Conservation (phyloP, 2,329 filamentous ascomycete genomes). For the Hypoxylon sp. region DNA sequence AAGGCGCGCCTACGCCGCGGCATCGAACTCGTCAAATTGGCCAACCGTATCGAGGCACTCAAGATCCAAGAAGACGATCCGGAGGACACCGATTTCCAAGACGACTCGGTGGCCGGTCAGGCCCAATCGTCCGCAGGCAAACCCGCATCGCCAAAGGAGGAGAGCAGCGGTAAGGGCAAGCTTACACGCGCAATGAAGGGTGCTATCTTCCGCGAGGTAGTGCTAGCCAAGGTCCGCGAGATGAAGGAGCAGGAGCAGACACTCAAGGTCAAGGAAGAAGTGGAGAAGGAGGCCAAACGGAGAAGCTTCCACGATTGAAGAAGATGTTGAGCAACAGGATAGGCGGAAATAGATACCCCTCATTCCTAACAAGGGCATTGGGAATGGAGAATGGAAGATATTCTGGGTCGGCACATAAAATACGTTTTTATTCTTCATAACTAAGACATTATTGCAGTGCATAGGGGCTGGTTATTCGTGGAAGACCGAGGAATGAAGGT, state of each 20-base stretch:
- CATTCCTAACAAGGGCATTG: slow-evolving; percentile 18
- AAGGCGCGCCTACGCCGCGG: slow-evolving; percentile 91
- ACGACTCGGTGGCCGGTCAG: slow-evolving; percentile 68
- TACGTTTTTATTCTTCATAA: slow-evolving; percentile 15
- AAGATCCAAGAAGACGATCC: slow-evolving; percentile 91
- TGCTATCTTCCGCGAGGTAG: slow-evolving; percentile 93
- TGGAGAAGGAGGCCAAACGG: slow-evolving; percentile 64
- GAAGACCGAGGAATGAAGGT: slow-evolving; percentile 3
- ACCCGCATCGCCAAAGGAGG: slow-evolving; percentile 44
- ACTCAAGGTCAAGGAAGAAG: slow-evolving; percentile 74
- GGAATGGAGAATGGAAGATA: slow-evolving; percentile 33
- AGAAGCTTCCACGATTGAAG: slow-evolving; percentile 53
- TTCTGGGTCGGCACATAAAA: slow-evolving; percentile 22
- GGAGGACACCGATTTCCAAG: slow-evolving; percentile 80
- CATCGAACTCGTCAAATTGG: slow-evolving; percentile 95
- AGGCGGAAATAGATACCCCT: slow-evolving; percentile 33
- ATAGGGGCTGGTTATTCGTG: slow-evolving; percentile 11
- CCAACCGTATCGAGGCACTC: slow-evolving; percentile 94
- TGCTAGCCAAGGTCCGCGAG: slow-evolving; percentile 92
- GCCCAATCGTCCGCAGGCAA: slow-evolving; percentile 55
- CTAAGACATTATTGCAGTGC: slow-evolving; percentile 17
- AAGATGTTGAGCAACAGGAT: slow-evolving; percentile 4
- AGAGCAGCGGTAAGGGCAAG: slow-evolving; percentile 57
- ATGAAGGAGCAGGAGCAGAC: slow-evolving; percentile 89
- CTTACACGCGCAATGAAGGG: slow-evolving; percentile 69